phyloP scores from a whole-genome alignment of 192 early-diverging fungal genomes.

The Funneliformis geosporum region DNA sequence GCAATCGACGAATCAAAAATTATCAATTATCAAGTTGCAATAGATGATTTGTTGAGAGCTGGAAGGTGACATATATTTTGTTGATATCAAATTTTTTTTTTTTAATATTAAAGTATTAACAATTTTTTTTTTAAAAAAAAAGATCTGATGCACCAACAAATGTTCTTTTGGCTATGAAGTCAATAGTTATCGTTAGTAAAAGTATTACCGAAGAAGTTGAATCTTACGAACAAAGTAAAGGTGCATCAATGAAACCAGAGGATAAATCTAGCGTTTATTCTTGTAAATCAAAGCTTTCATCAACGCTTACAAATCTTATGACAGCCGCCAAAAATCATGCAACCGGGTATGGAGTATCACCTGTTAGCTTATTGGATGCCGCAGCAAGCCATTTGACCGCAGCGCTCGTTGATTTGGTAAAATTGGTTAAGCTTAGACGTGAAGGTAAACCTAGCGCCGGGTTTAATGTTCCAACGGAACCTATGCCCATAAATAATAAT shows the following conservation, averaged over 20 bases:
- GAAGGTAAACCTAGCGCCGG: not conserved
- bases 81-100: not conserved
- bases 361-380: slow-evolving; percentile 72
- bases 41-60: slow-evolving; percentile 77
- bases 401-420: slow-evolving; percentile 78
- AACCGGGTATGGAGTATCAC: slow-evolving; percentile 57
- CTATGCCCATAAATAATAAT: slow-evolving; percentile 2
- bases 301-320: slow-evolving; percentile 68
- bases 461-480: not conserved
- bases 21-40: slow-evolving; percentile 76
- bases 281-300: slow-evolving; percentile 65
- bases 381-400: slow-evolving; percentile 79
- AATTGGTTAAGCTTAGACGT: slow-evolving; percentile 44
- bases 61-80: slow-evolving; percentile 48
- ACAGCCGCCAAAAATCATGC: slow-evolving; percentile 77
- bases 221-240: slow-evolving; percentile 54
- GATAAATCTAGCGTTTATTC: slow-evolving; percentile 53
- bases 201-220: slow-evolving; percentile 84
- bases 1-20: slow-evolving; percentile 71
- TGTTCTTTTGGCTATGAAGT: slow-evolving; percentile 82
- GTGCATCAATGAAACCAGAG: slow-evolving; percentile 49
- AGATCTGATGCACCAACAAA: slow-evolving; percentile 68
- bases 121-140: too few species aligned
- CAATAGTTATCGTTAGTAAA: slow-evolving; percentile 81
- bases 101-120: too few species aligned